phyloP scores from a whole-genome alignment of 257 asterid genomes.

The Solanum verrucosum region DNA sequence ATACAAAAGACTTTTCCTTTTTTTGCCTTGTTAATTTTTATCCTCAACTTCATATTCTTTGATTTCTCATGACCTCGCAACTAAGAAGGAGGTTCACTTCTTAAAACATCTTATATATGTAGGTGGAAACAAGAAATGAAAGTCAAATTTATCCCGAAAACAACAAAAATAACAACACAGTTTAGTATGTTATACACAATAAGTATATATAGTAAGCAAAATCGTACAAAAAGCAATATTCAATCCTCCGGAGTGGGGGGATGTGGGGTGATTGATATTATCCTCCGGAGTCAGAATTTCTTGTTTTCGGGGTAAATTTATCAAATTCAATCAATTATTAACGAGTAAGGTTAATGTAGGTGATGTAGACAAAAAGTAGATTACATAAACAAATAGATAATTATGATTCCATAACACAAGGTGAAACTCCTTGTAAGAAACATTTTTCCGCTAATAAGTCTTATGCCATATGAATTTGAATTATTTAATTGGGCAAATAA shows the following conservation, averaged over 20 bases:
- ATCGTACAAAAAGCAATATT: neutral
- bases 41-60: no score
- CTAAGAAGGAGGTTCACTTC: neutral
- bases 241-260: neutral
- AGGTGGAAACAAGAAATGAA: no score
- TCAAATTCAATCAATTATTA: neutral
- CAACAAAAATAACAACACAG: neutral
- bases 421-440: neutral
- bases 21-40: neutral
- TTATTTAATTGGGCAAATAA: neutral
- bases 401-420: neutral
- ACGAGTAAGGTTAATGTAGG: neutral
- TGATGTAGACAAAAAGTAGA: neutral
- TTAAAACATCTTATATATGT: neutral
- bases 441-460: neutral
- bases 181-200: neutral
- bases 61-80: no score
- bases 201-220: neutral
- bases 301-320: neutral
- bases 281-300: accelerated
- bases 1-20: neutral
- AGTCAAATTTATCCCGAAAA: no score
- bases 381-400: neutral
- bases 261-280: neutral
- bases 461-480: neutral